These are phyloP conservation scores for Monosporascus sp. DNA, from an alignment of 2,329 filamentous ascomycete genomes.

Conservation along the genomic window DNA sequence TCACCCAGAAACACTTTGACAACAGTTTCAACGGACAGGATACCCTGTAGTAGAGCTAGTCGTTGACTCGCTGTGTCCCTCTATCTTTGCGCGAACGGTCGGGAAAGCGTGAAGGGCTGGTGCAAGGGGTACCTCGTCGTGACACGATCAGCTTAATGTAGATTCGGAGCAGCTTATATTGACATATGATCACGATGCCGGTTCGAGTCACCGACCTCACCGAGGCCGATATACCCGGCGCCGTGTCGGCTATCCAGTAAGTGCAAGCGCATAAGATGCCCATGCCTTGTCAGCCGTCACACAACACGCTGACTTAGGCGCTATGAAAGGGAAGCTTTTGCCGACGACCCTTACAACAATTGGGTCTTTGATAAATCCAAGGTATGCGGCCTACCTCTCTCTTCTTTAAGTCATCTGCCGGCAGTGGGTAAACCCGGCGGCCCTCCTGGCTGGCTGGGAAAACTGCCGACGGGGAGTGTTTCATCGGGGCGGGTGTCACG, in stretches of 20 bases:
- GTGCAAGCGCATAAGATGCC: conserved; percentile 9
- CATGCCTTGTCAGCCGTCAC: background rate
- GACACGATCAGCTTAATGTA: no score
- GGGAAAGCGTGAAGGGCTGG: no score
- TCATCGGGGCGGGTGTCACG: background rate
- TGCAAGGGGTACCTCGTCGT: no score
- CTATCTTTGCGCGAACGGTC: no score
- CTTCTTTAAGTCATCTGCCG: background rate
- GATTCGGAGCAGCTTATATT: background rate
- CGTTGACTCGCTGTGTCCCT: no score
- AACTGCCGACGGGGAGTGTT: background rate
- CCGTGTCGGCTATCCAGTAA: conserved; percentile 26
- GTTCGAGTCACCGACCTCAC: conserved; percentile 21
- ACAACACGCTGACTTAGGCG: conserved; percentile 11
- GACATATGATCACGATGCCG: conserved; percentile 13
- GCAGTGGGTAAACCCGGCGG: background rate
- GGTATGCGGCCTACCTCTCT: conserved; percentile 13
- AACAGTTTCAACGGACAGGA: no score
- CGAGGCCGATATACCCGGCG: conserved; percentile 26
- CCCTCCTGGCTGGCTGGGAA: no score
- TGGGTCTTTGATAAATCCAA: conserved; percentile 28
- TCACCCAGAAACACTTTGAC: no score
- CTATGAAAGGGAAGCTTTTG: conserved; percentile 24
- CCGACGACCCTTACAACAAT: conserved; percentile 28
- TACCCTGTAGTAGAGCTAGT: no score